Evolutionary conservation across 2,329 filamentous ascomycete species (phyloP), one percentile per base, ranked within the genome.

Genomic region (Boeremia lycopersici): DNA sequence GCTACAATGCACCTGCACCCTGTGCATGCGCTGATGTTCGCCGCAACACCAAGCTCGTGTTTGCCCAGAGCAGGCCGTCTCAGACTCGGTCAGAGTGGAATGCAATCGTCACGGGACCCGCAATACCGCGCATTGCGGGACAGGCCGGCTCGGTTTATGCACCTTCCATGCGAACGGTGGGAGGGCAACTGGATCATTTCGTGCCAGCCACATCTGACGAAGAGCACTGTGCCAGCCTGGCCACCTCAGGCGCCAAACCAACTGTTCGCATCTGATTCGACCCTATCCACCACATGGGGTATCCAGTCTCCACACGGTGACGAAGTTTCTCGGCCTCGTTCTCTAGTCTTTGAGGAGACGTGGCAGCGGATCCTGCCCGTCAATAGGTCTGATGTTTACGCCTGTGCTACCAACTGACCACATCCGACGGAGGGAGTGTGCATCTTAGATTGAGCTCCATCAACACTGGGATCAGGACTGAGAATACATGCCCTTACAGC

Each of bases 221-320:
- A 51, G 53, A 57, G 56, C 58, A 47, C 46, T 51, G 29, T 46
- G 30, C 51, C 51, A 55, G 40, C 41, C 45, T 55, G 52, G 41
- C 63, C 65, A 69, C 68, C 65, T 67, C 63, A 67, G 63, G 67
- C 70, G 69, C 67, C 70, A 71, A 69, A 70, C 68, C 57, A 64
- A 61, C 60, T 62, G 69, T 72, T 70, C 69, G 70, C 69, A 72
- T 65, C 42, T 67, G 62, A 65, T 68, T 68, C 59, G 63, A 59
- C 44, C 59, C 55, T 51, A 53, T 55, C 50, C 49, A 41, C 41
- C 50, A 42, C 54, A 50, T 56, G 44, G 56, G 34, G 23, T 29
- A 39, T 34, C 33, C 48, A 43, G 42, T 46, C 35, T 38, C 52
- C 36, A 45, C 56, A 45, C 38, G 23, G 23, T 43, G 36, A 39